Evolutionary conservation across 140 eudicot genomes (phyloP).

Genomic region (Ambrosia hybrid): DNA sequence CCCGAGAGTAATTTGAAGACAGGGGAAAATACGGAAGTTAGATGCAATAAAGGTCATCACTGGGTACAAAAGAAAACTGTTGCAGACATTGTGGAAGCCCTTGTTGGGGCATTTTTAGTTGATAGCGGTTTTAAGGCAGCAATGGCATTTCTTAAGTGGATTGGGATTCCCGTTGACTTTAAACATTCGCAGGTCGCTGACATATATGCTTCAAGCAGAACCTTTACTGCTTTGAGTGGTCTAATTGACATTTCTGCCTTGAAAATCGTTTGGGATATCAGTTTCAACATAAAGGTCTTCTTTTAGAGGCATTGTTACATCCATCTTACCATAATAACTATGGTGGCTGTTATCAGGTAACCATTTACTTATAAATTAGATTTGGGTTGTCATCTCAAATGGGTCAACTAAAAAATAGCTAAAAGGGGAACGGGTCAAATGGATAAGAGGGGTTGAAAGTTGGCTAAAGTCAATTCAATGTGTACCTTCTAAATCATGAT

Average conservation of each 20-base stretch:
- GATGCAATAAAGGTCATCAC: constrained; percentile 82
- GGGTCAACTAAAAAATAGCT: neutral
- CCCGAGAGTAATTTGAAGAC: constrained; percentile 28
- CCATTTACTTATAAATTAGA: too few species aligned
- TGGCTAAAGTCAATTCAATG: too few species aligned
- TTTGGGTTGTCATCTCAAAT: too few species aligned
- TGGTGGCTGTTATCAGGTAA: constrained; percentile 98
- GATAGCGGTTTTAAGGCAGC: constrained; percentile 93
- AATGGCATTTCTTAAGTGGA: constrained; percentile 77
- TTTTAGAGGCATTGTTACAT: constrained; percentile 88
- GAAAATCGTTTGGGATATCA: constrained; percentile 57
- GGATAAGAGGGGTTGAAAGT: too few species aligned
- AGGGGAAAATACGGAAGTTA: constrained; percentile 39
- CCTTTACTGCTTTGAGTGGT: constrained; percentile 49
- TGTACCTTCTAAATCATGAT: too few species aligned
- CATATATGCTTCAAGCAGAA: constrained; percentile 59
- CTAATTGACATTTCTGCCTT: constrained; percentile 55
- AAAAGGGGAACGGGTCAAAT: too few species aligned
- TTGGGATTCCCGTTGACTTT: constrained; percentile 66
- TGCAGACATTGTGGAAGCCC: constrained; percentile 92
- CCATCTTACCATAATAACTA: constrained; percentile 73
- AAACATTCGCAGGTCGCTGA: constrained; percentile 44
- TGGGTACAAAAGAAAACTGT: constrained; percentile 92
- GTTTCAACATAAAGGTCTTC: constrained; percentile 81
- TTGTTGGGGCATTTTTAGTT: constrained; percentile 87